Conservation (phyloP, 306 rosid species). For the Arachis hypogaea region DNA sequence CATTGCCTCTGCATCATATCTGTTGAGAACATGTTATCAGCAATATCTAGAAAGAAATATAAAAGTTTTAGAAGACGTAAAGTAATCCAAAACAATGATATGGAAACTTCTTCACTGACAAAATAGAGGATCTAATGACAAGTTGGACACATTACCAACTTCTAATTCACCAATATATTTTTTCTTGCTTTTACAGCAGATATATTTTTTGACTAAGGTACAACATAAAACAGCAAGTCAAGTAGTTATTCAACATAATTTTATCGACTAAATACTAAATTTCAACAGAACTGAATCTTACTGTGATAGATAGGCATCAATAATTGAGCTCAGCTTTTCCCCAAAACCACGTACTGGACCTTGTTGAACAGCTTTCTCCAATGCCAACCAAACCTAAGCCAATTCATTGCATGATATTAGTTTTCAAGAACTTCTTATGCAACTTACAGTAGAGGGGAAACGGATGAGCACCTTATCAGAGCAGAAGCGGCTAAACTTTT, state of each 20-base stretch:
- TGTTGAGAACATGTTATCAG: conserved; percentile 44
- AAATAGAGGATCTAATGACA: conserved; percentile 9
- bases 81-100: conserved; percentile 27
- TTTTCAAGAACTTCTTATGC: conserved; percentile 20
- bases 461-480: conserved; percentile 63
- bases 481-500: conserved; percentile 56
- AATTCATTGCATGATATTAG: conserved; percentile 63
- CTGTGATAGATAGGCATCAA: conserved; percentile 59
- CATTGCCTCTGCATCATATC: conserved; percentile 75
- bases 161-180: conserved; percentile 19
- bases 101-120: conserved; percentile 6
- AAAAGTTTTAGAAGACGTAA: conserved; percentile 3
- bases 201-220: neutral
- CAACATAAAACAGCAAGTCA: conserved; percentile 28
- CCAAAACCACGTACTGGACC: conserved; percentile 69
- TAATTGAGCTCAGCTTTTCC: conserved; percentile 55
- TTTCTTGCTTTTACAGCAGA: neutral
- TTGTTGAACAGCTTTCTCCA: conserved; percentile 54
- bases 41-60: neutral
- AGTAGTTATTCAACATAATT: conserved; percentile 13
- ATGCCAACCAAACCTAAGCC: conserved; percentile 60
- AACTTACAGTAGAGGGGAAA: conserved; percentile 18
- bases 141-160: conserved; percentile 2
- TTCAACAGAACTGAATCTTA: conserved; percentile 50
- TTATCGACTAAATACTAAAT: conserved; percentile 31